Conservation (phyloP, 2,329 filamentous ascomycete species). For the Emergomyces orientalis region DNA sequence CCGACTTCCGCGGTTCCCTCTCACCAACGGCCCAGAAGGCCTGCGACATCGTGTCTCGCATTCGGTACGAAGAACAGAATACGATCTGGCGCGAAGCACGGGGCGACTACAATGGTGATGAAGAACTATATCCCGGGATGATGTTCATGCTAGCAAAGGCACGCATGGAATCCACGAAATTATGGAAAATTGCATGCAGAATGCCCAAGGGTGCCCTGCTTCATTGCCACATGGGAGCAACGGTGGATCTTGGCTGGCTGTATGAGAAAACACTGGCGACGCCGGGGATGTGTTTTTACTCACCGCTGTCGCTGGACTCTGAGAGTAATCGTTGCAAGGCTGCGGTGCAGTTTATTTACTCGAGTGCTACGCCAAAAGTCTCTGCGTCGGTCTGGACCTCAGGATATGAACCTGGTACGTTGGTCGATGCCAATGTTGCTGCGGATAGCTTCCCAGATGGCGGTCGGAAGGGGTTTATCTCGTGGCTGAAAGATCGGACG, state of each 20-base stretch:
- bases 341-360: conserved; percentile 54
- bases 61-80: conserved; percentile 66
- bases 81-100: conserved; percentile 67
- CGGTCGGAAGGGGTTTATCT: conserved; percentile 60
- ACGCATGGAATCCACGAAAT: conserved; percentile 72
- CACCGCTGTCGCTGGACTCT: conserved; percentile 49
- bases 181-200: conserved; percentile 73
- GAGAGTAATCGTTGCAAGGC: conserved; percentile 46
- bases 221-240: conserved; percentile 84
- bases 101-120: conserved; percentile 49
- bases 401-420: conserved; percentile 51
- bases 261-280: conserved; percentile 60
- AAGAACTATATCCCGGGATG: conserved; percentile 74
- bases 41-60: conserved; percentile 67
- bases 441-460: conserved; percentile 67
- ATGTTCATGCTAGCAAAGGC: conserved; percentile 82
- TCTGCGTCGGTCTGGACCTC: conserved; percentile 54
- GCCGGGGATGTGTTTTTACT: conserved; percentile 62
- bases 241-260: conserved; percentile 78
- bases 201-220: conserved; percentile 82
- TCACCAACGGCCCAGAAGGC: conserved; percentile 72
- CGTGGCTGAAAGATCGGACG: conserved; percentile 66
- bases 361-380: conserved; percentile 34
- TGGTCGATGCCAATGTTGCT: conserved; percentile 51
- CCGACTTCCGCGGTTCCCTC: conserved; percentile 41